A percentile compares a stretch with the other conserved stretches of the same genome.
Conservation (phyloP, 495 filamentous ascomycete species). For the Evernia prunastri region DNA sequence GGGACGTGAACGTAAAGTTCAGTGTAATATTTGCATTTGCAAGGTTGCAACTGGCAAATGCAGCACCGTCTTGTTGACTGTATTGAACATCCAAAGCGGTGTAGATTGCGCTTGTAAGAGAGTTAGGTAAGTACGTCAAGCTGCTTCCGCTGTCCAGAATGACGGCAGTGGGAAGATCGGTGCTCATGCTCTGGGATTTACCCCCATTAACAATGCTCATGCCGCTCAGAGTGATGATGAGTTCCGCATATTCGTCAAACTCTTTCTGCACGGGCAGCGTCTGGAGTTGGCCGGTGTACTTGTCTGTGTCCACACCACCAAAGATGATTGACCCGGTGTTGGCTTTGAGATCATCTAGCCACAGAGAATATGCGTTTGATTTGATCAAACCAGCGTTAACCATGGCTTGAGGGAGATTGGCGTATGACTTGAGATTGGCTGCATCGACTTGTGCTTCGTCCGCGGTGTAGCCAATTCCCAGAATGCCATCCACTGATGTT, state of each 20-base stretch:
- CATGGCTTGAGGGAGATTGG: constrained; percentile 73
- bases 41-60: constrained; percentile 66
- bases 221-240: constrained; percentile 73
- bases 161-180: constrained; percentile 53
- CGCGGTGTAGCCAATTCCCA: constrained; percentile 81
- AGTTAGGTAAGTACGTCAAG: constrained; percentile 78
- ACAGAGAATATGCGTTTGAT: constrained; percentile 72
- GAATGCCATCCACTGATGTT: constrained; percentile 65
- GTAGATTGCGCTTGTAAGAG: constrained; percentile 58
- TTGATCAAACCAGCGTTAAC: constrained; percentile 62
- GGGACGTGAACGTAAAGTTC: constrained; percentile 60
- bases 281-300: constrained; percentile 63
- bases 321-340: constrained; percentile 80
- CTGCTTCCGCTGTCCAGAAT: constrained; percentile 88
- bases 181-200: constrained; percentile 35
- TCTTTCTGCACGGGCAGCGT: constrained; percentile 69
- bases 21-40: constrained; percentile 52
- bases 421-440: constrained; percentile 54
- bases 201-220: constrained; percentile 46
- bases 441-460: constrained; percentile 75
- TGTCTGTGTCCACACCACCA: constrained; percentile 79
- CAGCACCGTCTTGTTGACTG: constrained; percentile 38
- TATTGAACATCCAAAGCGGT: constrained; percentile 58
- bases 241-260: constrained; percentile 57
- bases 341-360: constrained; percentile 51